Evolutionary conservation across 2,329 filamentous ascomycete species (phyloP).

Genomic region (Pezicula radicicola): DNA sequence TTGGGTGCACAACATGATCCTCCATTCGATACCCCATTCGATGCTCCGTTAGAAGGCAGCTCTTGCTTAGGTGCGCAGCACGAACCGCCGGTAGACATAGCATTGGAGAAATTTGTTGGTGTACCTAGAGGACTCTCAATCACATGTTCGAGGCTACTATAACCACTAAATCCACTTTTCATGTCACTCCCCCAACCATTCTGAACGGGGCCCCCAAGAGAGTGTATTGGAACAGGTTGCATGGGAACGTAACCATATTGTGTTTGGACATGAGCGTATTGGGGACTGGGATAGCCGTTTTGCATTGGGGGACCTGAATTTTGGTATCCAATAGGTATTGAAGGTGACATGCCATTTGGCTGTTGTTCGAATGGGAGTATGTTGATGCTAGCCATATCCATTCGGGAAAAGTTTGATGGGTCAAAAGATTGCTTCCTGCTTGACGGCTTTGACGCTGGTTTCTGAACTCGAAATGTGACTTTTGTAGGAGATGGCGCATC

Average conservation of each 20-base stretch:
- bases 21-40: conserved; percentile 3
- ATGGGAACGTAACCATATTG: conserved; percentile 16
- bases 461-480: conserved; percentile 24
- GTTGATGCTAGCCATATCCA: conserved; percentile 51
- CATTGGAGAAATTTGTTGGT: conserved; percentile 12
- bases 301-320: conserved; percentile 12
- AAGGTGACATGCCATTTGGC: conserved; percentile 19
- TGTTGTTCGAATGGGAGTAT: conserved; percentile 35
- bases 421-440: conserved; percentile 47
- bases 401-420: conserved; percentile 44
- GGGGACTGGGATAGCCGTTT: conserved; percentile 17
- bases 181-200: conserved; percentile 13
- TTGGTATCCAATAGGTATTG: conserved; percentile 20
- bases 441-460: conserved; percentile 16
- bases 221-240: conserved; percentile 14
- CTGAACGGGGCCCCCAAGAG: conserved; percentile 1
- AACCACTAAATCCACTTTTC: conserved; percentile 12
- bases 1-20: conserved; percentile 12
- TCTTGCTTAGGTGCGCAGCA: conserved; percentile 6
- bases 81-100: conserved; percentile 10
- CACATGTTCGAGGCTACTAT: conserved; percentile 14
- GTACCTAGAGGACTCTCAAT: conserved; percentile 20
- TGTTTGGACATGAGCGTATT: conserved; percentile 19
- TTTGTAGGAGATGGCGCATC: conserved; percentile 36
- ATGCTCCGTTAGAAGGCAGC: background rate